phyloP scores from a whole-genome alignment of 2,329 filamentous ascomycete species.

The Trichophyton verrucosum region DNA sequence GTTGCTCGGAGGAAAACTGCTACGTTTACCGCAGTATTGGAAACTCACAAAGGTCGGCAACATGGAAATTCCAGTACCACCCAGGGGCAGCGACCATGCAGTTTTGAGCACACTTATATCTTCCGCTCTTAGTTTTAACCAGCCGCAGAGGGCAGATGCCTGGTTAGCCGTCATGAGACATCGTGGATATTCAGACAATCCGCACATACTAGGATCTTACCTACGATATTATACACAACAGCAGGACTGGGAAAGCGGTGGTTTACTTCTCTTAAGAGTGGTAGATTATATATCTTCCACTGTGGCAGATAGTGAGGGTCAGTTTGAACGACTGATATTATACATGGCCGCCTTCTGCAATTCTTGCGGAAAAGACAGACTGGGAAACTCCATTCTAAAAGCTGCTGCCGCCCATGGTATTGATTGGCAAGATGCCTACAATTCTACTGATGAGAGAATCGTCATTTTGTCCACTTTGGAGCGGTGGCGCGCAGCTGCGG shows the following conservation, averaged over 20 bases:
- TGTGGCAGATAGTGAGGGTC: constrained; percentile 7
- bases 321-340: constrained; percentile 25
- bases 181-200: constrained; percentile 27
- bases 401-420: constrained; percentile 28
- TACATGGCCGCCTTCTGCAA: constrained; percentile 31
- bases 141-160: constrained; percentile 30
- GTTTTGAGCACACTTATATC: constrained; percentile 27
- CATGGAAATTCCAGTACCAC: constrained; percentile 26
- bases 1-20: constrained; percentile 23
- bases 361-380: constrained; percentile 20
- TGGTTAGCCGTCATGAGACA: constrained; percentile 27
- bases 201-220: constrained; percentile 26
- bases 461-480: constrained; percentile 11
- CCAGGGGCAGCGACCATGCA: constrained; percentile 23
- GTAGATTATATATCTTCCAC: constrained; percentile 25
- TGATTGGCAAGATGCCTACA: constrained; percentile 17
- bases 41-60: constrained; percentile 20
- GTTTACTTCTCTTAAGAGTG: constrained; percentile 22
- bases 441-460: constrained; percentile 21
- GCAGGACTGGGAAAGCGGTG: constrained; percentile 27
- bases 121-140: constrained; percentile 29
- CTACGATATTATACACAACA: constrained; percentile 27
- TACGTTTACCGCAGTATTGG: constrained; percentile 22
- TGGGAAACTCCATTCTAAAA: constrained; percentile 23
- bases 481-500: constrained; percentile 22